phyloP scores from a whole-genome alignment of 176 grass and related monocot genomes.

The Raddia distichophylla region DNA sequence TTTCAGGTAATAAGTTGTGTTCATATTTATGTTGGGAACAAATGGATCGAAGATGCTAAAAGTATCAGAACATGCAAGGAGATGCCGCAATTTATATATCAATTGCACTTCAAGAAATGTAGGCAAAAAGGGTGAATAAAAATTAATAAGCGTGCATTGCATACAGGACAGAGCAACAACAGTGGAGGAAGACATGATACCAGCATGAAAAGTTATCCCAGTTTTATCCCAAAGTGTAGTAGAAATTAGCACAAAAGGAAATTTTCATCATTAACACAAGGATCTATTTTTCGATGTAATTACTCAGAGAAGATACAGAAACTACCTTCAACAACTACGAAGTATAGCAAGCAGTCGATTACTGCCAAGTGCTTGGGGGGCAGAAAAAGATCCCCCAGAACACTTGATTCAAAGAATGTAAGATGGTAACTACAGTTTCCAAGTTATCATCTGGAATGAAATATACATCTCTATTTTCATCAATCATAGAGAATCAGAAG shows the following conservation, averaged over 20 bases:
- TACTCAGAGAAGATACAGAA: conserved; percentile 49
- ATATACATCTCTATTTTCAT: conserved; percentile 51
- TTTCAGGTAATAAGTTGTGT: conserved; percentile 12
- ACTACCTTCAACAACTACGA: conserved; percentile 58
- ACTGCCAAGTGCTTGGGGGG: conserved; percentile 45
- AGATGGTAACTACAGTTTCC: conserved; percentile 50
- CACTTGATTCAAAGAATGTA: conserved; percentile 57
- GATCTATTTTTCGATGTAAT: conserved; percentile 41
- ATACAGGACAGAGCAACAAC: conserved; percentile 26
- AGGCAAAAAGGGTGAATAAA: conserved; percentile 24
- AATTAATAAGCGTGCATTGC: conserved; percentile 20
- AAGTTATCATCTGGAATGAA: conserved; percentile 49
- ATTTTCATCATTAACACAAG: conserved; percentile 28
- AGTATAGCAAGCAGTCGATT: conserved; percentile 44
- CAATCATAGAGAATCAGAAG: conserved; percentile 78
- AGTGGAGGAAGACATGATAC: conserved; percentile 16
- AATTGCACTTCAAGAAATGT: background rate
- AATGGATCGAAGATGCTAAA: conserved; percentile 10
- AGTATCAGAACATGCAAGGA: conserved; percentile 3
- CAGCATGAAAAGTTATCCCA: conserved; percentile 19
- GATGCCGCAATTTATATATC: conserved; percentile 2
- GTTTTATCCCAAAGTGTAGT: conserved; percentile 26
- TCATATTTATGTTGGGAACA: conserved; percentile 7
- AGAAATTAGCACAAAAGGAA: conserved; percentile 20
- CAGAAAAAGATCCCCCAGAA: conserved; percentile 41